Conservation (phyloP, 495 filamentous ascomycete species). For the Thermothielavioides terrestris region DNA sequence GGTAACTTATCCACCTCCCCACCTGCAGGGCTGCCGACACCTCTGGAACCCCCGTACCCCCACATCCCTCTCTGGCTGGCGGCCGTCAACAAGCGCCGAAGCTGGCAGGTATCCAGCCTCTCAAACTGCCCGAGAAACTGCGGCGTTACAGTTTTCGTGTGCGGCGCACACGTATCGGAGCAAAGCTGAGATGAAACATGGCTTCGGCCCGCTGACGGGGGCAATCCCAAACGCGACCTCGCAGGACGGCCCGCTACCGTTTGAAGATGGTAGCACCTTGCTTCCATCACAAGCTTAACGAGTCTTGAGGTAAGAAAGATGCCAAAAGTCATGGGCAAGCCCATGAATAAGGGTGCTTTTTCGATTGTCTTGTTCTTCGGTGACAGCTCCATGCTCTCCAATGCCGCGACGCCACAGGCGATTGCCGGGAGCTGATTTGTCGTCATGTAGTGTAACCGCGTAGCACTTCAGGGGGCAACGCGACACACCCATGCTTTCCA, state of each 20-base stretch:
- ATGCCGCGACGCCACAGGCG: slow-evolving; percentile 3
- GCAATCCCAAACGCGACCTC: slow-evolving; percentile 28
- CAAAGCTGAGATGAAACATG: slow-evolving; percentile 32
- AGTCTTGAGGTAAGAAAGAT: neutral
- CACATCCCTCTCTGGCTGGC: neutral
- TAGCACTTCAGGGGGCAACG: slow-evolving; percentile 11
- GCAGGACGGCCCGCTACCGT: slow-evolving; percentile 23
- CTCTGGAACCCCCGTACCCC: slow-evolving; percentile 4
- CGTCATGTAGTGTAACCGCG: slow-evolving; percentile 8
- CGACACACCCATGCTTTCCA: slow-evolving; percentile 9
- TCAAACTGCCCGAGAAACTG: slow-evolving; percentile 5
- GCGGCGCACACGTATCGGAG: slow-evolving; percentile 5
- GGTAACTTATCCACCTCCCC: neutral
- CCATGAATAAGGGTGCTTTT: slow-evolving; percentile 4
- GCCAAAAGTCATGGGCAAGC: slow-evolving; percentile 1
- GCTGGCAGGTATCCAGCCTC: no score
- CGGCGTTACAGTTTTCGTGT: slow-evolving; percentile 17
- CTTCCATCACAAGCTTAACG: slow-evolving; percentile 12
- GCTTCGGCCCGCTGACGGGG: slow-evolving; percentile 23
- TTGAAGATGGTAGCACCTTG: slow-evolving; percentile 17
- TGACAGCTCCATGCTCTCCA: neutral
- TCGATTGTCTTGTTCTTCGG: slow-evolving; percentile 2
- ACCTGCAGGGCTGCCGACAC: neutral
- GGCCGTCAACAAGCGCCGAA: slow-evolving; percentile 10
- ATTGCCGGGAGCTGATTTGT: slow-evolving; percentile 21